A percentile compares a stretch with the other conserved stretches of the same genome.
These are phyloP conservation scores for Heterobasidion parviporum DNA, from an alignment of 1,284 basidiomycete species.

Conservation along the genomic window DNA sequence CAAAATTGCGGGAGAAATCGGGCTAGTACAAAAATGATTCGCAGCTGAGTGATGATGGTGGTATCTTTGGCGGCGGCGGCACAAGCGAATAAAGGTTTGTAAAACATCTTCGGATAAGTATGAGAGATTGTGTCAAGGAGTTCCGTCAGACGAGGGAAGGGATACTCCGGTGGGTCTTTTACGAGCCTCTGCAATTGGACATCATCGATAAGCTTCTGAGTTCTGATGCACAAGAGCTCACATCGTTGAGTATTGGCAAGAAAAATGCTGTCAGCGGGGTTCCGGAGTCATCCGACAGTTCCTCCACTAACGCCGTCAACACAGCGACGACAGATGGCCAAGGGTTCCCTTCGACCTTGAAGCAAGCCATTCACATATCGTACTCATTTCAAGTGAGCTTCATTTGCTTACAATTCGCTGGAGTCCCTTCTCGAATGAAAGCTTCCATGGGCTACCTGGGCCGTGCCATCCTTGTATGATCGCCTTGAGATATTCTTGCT, in stretches of 20 bases:
- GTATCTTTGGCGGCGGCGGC: slow-evolving; percentile 55
- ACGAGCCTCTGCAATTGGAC: slow-evolving; percentile 32
- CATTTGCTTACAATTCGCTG: slow-evolving; percentile 29
- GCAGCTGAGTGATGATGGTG: slow-evolving; percentile 50
- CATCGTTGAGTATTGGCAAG: slow-evolving; percentile 48
- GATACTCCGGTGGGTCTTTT: slow-evolving; percentile 37
- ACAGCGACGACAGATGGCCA: slow-evolving; percentile 35
- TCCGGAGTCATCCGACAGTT: slow-evolving; percentile 37
- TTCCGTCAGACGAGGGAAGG: slow-evolving; percentile 34
- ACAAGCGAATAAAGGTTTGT: slow-evolving; percentile 67
- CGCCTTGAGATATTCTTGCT: slow-evolving; percentile 19
- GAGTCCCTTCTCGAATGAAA: slow-evolving; percentile 31
- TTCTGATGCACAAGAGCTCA: slow-evolving; percentile 19
- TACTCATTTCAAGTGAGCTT: neutral
- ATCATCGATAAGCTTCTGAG: neutral
- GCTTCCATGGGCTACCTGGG: slow-evolving; percentile 31
- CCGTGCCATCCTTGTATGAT: slow-evolving; percentile 35
- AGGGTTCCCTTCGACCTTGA: slow-evolving; percentile 30
- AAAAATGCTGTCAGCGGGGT: slow-evolving; percentile 28
- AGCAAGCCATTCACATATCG: slow-evolving; percentile 2
- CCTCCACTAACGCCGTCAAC: slow-evolving; percentile 30
- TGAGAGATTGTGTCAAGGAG: slow-evolving; percentile 45
- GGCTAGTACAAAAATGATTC: slow-evolving; percentile 41
- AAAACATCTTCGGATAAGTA: slow-evolving; percentile 58
- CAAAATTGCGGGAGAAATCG: slow-evolving; percentile 56